These are phyloP conservation scores for Ramularia collo-cygni DNA, from an alignment of 2,329 filamentous ascomycete genomes.

Conservation along the genomic window DNA sequence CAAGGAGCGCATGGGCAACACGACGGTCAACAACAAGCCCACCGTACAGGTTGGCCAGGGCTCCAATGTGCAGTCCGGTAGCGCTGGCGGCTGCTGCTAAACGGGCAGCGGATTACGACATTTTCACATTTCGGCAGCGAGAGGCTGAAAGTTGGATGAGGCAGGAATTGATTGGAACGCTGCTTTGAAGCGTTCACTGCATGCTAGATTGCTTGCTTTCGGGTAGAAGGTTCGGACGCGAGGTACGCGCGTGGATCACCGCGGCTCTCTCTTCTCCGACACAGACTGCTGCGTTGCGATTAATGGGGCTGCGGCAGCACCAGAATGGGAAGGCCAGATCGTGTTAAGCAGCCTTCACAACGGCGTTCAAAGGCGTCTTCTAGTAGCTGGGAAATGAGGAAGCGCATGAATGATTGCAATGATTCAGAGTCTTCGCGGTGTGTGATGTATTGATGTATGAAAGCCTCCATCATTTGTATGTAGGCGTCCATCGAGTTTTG, in stretches of 20 bases:
- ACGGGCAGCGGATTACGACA: constrained; percentile 4
- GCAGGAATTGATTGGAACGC: constrained; percentile 3
- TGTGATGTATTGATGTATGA: no score
- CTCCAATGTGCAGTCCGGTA: constrained; percentile 83
- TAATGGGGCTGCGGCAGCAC: constrained; percentile 8
- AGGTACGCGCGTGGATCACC: constrained; percentile 15
- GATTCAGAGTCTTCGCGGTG: no score
- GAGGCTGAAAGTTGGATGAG: constrained; percentile 11
- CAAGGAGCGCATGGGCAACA: constrained; percentile 99
- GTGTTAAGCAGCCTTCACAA: no score
- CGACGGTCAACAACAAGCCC: constrained; percentile 96
- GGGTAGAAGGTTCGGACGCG: constrained; percentile 18
- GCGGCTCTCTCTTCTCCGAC: constrained; percentile 10
- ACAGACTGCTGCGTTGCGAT: constrained; percentile 12
- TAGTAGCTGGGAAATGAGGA: no score
- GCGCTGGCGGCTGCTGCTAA: constrained; percentile 86
- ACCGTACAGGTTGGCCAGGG: constrained; percentile 93
- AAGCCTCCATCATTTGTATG: no score
- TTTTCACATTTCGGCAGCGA: no score
- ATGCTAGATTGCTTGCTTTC: constrained; percentile 20
- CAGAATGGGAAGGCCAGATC: no score
- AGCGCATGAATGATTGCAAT: no score
- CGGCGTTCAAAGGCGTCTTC: no score
- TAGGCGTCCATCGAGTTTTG: no score
- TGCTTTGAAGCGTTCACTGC: constrained; percentile 16